phyloP scores from a whole-genome alignment of 2,329 filamentous ascomycete species.

The Pseudogymnoascus sp. region DNA sequence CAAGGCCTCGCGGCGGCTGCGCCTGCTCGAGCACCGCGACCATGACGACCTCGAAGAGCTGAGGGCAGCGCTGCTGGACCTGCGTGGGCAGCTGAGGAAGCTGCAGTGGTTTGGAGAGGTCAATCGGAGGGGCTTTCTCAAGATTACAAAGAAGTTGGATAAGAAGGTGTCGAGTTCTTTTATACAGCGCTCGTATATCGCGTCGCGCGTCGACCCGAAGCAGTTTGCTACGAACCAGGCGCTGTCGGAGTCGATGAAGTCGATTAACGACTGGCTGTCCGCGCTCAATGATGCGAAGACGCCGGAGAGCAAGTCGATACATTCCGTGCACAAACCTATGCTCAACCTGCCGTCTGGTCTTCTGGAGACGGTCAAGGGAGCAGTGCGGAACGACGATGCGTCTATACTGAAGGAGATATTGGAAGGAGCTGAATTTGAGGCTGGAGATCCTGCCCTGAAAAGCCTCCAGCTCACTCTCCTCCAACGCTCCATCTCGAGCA shows the following conservation, averaged over 20 bases:
- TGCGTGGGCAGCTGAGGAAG: slow-evolving; percentile 80
- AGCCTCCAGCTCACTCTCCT: slow-evolving; percentile 71
- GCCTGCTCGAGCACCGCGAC: slow-evolving; percentile 73
- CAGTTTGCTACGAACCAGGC: slow-evolving; percentile 73
- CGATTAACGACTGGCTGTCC: slow-evolving; percentile 87
- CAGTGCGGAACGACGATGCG: slow-evolving; percentile 62
- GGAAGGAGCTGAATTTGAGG: slow-evolving; percentile 47
- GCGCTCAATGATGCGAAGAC: slow-evolving; percentile 68
- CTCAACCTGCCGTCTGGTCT: slow-evolving; percentile 62
- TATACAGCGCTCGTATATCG: slow-evolving; percentile 78
- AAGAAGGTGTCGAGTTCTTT: slow-evolving; percentile 77
- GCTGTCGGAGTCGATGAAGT: slow-evolving; percentile 51
- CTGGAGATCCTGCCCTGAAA: slow-evolving; percentile 50
- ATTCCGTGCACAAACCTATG: slow-evolving; percentile 60
- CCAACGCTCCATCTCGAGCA: slow-evolving; percentile 66
- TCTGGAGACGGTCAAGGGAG: slow-evolving; percentile 64
- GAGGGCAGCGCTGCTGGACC: slow-evolving; percentile 79
- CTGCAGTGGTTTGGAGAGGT: slow-evolving; percentile 97
- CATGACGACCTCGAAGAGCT: slow-evolving; percentile 86
- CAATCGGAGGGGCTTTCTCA: slow-evolving; percentile 88
- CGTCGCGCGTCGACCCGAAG: slow-evolving; percentile 81
- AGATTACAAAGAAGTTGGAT: slow-evolving; percentile 98
- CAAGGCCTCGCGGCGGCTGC: slow-evolving; percentile 75
- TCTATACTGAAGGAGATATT: slow-evolving; percentile 49
- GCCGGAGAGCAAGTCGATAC: slow-evolving; percentile 67